Base-by-base conservation (phyloP, 305 asterid genomes). In the Solanum aculeatissimum region DNA sequence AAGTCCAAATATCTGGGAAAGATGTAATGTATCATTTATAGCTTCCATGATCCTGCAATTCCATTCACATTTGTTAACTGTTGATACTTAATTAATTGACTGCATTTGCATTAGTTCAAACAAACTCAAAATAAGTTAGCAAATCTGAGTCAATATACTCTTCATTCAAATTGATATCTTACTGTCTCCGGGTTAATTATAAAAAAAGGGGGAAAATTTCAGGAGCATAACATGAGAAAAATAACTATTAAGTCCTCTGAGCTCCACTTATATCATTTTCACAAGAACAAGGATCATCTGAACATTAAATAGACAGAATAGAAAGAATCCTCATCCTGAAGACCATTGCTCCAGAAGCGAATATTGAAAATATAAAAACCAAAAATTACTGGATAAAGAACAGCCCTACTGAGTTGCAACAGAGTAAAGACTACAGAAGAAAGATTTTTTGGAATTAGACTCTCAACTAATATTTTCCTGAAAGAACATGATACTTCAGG, bases 21-120 rank as follows among this genome's bases (percentile, higher is more conserved):
- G 92, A 40, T 89, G 92, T 84, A 92, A 95, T 25, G 89, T 86
- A 18, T 88, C 92, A 47, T 86, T 85, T 81, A 94, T 88, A 35
- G 95, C 91, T 84, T 88, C 91, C 95, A 93, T 93, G 83, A 87
- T 92, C 93, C 98, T 94, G 95, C 92, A 91, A 85, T 85, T 87
- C 42, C 63, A 58, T 58, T 38, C 72, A 71, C 32, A 40, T 16
- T 38, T 74, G 40, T 51, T 57, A 83, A 83, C 84, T 47, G 25
- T n/a, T 25, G 80, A 68, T 49, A 38, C 69, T 29, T 49, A 66
- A 82, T 35, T 3, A 40, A 27, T 16, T 82, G 57, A 42, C 81
- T 29, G 63, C 82, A 29, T 19, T 65, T 62, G 77, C 74, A 7
- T 42, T 13, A 69, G 51, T 49, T 68, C 49, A 49, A 83, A 65